phyloP scores from a whole-genome alignment of 2,329 filamentous ascomycete species.

The Lecanicillium sp. region DNA sequence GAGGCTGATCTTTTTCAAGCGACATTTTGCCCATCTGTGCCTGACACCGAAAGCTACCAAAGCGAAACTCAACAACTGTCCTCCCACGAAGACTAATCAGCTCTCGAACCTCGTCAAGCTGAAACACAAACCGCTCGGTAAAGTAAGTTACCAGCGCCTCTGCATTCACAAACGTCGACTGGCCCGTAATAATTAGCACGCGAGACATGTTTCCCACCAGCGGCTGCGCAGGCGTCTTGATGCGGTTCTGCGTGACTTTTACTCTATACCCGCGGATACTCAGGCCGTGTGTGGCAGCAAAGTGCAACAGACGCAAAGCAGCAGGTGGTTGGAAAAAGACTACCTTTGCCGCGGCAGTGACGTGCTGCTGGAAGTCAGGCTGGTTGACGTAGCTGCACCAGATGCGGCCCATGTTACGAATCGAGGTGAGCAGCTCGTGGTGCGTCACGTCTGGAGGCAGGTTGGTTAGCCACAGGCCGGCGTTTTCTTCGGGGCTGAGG shows the following conservation, averaged over 20 bases:
- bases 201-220: constrained; percentile 28
- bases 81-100: constrained; percentile 19
- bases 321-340: constrained; percentile 36
- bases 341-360: constrained; percentile 37
- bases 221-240: constrained; percentile 28
- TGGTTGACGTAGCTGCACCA: constrained; percentile 44
- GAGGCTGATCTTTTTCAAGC: constrained; percentile 24
- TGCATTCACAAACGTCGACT: constrained; percentile 33
- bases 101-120: constrained; percentile 34
- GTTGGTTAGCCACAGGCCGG: constrained; percentile 44
- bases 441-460: constrained; percentile 35
- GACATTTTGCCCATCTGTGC: constrained; percentile 38
- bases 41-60: constrained; percentile 48
- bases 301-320: constrained; percentile 24
- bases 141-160: constrained; percentile 32
- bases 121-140: constrained; percentile 31
- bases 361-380: constrained; percentile 27
- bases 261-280: constrained; percentile 26
- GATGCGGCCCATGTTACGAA: constrained; percentile 40
- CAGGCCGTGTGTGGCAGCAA: constrained; percentile 21
- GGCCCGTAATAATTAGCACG: constrained; percentile 42
- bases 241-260: constrained; percentile 38
- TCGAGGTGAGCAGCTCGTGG: constrained; percentile 32
- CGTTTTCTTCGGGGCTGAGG: constrained; percentile 30
- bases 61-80: constrained; percentile 39